Conservation (phyloP, 345 rosid genomes). For the Pugionium cornutum region DNA sequence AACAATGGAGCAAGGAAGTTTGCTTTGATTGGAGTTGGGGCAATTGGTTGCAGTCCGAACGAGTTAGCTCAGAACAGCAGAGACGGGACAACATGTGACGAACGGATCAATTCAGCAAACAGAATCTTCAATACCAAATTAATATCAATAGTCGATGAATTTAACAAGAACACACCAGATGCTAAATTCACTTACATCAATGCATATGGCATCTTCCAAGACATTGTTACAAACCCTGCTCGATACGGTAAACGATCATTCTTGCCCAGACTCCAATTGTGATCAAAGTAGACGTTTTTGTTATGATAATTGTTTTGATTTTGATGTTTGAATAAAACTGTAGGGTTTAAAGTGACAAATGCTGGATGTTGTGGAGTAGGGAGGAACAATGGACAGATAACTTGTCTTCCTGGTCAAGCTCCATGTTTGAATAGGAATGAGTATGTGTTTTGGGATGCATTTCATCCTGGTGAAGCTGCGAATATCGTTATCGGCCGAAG, state of each 20-base stretch:
- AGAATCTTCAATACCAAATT: slow-evolving; percentile 77
- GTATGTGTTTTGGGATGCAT: slow-evolving; percentile 78
- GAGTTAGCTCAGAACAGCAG: slow-evolving; percentile 69
- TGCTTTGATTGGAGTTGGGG: slow-evolving; percentile 73
- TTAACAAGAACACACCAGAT: slow-evolving; percentile 59
- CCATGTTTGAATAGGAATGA: slow-evolving; percentile 63
- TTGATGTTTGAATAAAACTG: background rate
- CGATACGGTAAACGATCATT: slow-evolving; percentile 30
- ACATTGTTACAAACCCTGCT: slow-evolving; percentile 50
- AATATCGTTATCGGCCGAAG: slow-evolving; percentile 56
- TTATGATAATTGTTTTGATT: background rate
- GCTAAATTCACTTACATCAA: slow-evolving; percentile 72
- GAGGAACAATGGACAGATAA: slow-evolving; percentile 75
- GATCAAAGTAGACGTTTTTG: background rate
- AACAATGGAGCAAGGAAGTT: slow-evolving; percentile 83
- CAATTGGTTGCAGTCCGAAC: slow-evolving; percentile 88
- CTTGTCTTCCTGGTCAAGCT: slow-evolving; percentile 61
- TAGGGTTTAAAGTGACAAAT: slow-evolving; percentile 57
- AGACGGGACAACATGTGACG: slow-evolving; percentile 70
- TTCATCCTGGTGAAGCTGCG: slow-evolving; percentile 68
- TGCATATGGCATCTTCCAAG: slow-evolving; percentile 75
- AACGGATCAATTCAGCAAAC: slow-evolving; percentile 62
- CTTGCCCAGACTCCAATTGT: background rate
- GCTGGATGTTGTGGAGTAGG: slow-evolving; percentile 79
- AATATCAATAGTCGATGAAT: slow-evolving; percentile 57